Base-by-base conservation (phyloP, 495 filamentous ascomycete genomes). In the Trichoderma erinaceum region DNA sequence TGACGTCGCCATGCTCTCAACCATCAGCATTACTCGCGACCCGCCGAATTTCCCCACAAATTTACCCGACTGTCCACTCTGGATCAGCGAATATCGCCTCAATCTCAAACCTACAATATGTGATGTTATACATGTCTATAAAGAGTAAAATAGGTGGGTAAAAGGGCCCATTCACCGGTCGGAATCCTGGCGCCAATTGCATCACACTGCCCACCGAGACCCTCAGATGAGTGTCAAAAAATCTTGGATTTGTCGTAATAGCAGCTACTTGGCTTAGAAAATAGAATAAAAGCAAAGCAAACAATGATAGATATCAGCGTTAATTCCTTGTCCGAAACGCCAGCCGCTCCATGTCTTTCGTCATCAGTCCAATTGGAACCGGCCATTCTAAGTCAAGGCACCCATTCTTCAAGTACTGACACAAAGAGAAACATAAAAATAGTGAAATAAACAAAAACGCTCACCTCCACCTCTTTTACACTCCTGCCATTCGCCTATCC, bases 401-500 rank as follows among this genome's bases (percentile, higher is more conserved):
- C 10, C 8, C 4, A 25, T 56, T n/a, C 18, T 41, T 44, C 13
- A 41, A 35, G 23, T 27, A 66, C 16, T 25, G 38, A 13, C n/a
- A 35, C 64, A 29, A 29, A 29, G 4, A n/a, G n/a, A n/a, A n/a
- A n/a, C n/a, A 3, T 44, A 18, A 15, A 13, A 8, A 50, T 16
- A n/a, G 7, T 44, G 7, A 66, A 8, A 15, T 16, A 8, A 44
- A 21, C 27, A 67, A 32, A 46, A 32, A 46, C 25, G 38, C 38
- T 21, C 18, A 44, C 7, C 8, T 29, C 65, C 25, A 12, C 16
- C 21, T 23, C 29, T 38, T 38, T 32, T 18, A 21, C 18, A 6
- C 32, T 68, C 69, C 77, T 12, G 69, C 71, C 67, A 82, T 75
- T 70, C 81, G 71, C 70, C 77, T 82, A 68, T 83, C 82, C 41